Conservation (phyloP, 352 stramenopile species). For the Thraustochytrium striatum region DNA sequence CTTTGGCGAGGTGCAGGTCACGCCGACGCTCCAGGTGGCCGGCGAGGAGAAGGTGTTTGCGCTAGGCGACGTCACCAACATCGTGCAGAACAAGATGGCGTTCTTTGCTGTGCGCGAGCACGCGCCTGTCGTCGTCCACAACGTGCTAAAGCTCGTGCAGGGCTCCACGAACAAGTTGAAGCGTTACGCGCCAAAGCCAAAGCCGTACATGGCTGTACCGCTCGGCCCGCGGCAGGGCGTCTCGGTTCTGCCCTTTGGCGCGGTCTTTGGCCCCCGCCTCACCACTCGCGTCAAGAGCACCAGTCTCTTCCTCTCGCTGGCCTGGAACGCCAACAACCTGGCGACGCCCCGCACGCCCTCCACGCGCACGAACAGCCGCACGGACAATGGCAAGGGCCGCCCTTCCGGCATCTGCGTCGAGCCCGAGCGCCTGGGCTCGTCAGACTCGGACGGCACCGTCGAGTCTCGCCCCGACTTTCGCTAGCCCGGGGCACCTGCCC, state of each 20-base stretch:
- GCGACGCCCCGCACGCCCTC: no score
- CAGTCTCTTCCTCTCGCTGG: slow-evolving; percentile 20
- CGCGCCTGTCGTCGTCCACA: slow-evolving; percentile 8
- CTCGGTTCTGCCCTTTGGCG: background rate
- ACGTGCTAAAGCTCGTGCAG: background rate
- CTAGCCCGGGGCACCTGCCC: no score
- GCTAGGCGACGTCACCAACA: slow-evolving; percentile 1
- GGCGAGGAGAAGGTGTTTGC: slow-evolving; percentile 19
- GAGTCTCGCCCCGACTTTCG: no score
- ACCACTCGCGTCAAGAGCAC: slow-evolving; percentile 18
- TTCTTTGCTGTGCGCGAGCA: background rate
- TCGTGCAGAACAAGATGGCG: slow-evolving; percentile 37
- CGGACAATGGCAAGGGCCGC: no score
- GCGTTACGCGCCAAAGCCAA: background rate
- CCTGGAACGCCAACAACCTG: background rate
- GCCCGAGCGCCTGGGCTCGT: no score
- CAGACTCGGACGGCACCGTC: no score
- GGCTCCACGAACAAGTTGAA: background rate
- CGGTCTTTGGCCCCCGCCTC: background rate
- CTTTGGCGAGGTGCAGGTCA: slow-evolving; percentile 12
- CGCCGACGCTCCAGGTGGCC: slow-evolving; percentile 8
- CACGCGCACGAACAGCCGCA: no score
- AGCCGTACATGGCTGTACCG: slow-evolving; percentile 10
- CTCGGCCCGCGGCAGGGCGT: slow-evolving; percentile 9
- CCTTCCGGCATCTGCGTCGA: no score